Base-by-base conservation (phyloP, 805 yeast species). In the Candida morakotiae region DNA sequence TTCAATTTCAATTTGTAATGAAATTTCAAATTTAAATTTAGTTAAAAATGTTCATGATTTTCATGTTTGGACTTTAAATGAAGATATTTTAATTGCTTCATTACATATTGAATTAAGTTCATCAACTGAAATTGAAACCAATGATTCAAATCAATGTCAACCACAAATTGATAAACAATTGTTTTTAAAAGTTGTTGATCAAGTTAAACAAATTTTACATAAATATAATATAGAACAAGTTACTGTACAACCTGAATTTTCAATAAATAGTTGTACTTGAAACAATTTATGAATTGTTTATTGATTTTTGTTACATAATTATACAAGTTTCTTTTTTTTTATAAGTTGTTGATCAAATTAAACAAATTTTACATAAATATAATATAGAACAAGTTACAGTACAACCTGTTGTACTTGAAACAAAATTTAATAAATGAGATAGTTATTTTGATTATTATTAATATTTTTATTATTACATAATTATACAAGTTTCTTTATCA, bases 1-100 rank as follows among this genome's bases (percentile, higher is more conserved):
- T 48, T 81, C 94, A 14, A 83, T 84, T 44, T 73, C 73, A 21
- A 86, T 93, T 30, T 76, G 81, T 41, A 66, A 71, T 34, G 86
- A 85, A 43, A 82, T 91, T 31, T 60, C 78, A 25, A 63, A 74
- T 13, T 69, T 93, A 14, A 74, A 78, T 1, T 85, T 89, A 18
- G 91, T 91, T 35, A 71, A 76, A 40, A 84, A 94, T 2, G 81
- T 93, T 22, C 98, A 91, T 59, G 98, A 91, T 62, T 81, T 91
- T 71, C 98, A 91, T 60, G 81, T 91, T 41, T 91, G 98, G 98
- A 91, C 88, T 56, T 73, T 91, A 48, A 86, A 89, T 34, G 98
- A 91, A 62, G 83, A 81, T 43, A 74, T 85, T 38, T 73, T 80
- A 47, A 86, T 91, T 55, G 96, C 97, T 1, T 83, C 96, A 1